Base-by-base conservation (phyloP, 2,329 filamentous ascomycete genomes). In the Sphaerulina vaccinii region DNA sequence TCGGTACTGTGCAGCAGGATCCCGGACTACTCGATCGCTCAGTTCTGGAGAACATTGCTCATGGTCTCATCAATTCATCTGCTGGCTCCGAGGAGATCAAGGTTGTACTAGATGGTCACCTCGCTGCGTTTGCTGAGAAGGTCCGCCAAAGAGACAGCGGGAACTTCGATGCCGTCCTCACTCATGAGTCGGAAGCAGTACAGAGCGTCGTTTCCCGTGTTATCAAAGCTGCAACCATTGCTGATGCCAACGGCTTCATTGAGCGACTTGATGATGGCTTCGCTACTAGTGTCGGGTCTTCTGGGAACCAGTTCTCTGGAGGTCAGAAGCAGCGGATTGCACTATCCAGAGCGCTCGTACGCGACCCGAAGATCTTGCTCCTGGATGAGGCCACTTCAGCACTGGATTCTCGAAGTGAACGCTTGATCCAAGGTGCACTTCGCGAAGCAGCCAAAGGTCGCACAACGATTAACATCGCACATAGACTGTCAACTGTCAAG, bases 211-310 rank as follows among this genome's bases (percentile, higher is more conserved):
- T 82, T 23, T 65, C 62, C 21, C 67, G 79, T 21, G 75, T 80
- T 2, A 69, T 74, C 23, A 64, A 61, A 13, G 79, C 83, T 16
- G 77, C 81, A 2, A 70, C 68, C 10, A 71, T 84, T 22, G 83
- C 84, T 0, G 82, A 86, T 65, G 84, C 55, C 5, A 44, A 39
- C 44, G 63, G 62, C 10, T 86, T 84, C 62, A 82, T 82, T 58
- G 69, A 73, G 37, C 70, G 67, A 1, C 74, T 82, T 1, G 76
- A 81, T 41, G 66, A 77, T 59, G 72, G 76, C 32, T 66, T 75
- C 7, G 74, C 72, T 2, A 72, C 73, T 0, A 69, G 73, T 3
- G 77, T 83, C 1, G 82, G 82, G 6, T 46, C 48, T 18, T 39
- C 49, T 9, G 55, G 55, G 3, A 49, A 50, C 24, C 47, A 54